Conservation (phyloP, 2,329 filamentous ascomycete species). For the Alternaria rosae region DNA sequence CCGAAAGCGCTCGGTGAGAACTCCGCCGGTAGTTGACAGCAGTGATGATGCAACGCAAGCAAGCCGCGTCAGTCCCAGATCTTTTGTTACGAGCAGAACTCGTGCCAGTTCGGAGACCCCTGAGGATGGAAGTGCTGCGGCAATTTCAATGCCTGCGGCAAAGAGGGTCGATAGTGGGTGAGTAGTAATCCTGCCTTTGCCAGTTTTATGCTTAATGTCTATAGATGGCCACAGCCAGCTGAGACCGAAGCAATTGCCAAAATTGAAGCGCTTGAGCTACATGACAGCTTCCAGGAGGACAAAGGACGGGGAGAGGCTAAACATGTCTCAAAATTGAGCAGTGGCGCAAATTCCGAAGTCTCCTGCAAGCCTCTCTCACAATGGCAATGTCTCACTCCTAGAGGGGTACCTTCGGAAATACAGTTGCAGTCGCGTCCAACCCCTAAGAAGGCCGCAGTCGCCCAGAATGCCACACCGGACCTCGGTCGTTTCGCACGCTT, state of each 20-base stretch:
- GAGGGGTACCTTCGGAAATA: constrained; percentile 21
- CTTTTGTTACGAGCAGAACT: constrained; percentile 33
- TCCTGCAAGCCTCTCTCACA: constrained; percentile 41
- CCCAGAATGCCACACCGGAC: constrained; percentile 32
- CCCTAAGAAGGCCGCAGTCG: constrained; percentile 23
- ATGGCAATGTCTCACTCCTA: constrained; percentile 44
- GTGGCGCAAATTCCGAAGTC: constrained; percentile 19
- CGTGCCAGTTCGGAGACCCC: constrained; percentile 29
- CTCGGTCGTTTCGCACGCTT: constrained; percentile 60
- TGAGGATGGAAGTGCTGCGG: constrained; percentile 8
- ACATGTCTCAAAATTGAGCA: constrained; percentile 17
- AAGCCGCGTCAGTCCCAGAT: constrained; percentile 34
- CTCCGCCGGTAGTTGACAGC: constrained; percentile 27
- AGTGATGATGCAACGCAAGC: constrained; percentile 32
- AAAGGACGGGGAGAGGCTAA: constrained; percentile 7
- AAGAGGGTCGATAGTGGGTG: constrained; percentile 13
- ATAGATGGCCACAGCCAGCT: constrained; percentile 24
- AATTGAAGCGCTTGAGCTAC: constrained; percentile 30
- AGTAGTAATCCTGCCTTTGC: background rate
- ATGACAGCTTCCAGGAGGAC: constrained; percentile 17
- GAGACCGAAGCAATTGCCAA: constrained; percentile 28
- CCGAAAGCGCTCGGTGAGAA: constrained; percentile 32
- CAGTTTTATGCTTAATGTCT: constrained; percentile 7
- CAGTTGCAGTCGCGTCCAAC: constrained; percentile 24
- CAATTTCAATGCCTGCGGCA: background rate